Conservation (phyloP, 164 flowering plant species). For the Magnolia kwangsiensis region DNA sequence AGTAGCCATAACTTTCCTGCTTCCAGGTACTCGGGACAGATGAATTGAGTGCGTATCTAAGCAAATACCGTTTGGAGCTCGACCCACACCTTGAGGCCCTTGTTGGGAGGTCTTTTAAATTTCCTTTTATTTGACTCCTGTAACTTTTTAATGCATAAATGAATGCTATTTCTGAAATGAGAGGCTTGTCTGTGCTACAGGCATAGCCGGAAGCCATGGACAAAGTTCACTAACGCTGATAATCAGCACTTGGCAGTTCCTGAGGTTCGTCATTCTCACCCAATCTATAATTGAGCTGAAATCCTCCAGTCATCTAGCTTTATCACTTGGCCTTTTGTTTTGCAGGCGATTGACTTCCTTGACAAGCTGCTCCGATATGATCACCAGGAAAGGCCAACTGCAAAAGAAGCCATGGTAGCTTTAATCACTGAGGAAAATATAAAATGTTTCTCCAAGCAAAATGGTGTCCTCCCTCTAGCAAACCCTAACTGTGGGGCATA, state of each 20-base stretch:
- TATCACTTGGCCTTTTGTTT: background rate
- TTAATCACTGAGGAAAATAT: background rate
- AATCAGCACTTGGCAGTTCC: constrained; percentile 93
- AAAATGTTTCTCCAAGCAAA: background rate
- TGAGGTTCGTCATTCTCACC: constrained; percentile 45
- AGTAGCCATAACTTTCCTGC: background rate
- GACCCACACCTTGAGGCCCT: constrained; percentile 90
- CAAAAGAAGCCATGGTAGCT: constrained; percentile 96
- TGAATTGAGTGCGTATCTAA: constrained; percentile 74
- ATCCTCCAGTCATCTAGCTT: background rate
- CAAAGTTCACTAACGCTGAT: constrained; percentile 72
- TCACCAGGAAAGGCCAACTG: constrained; percentile 97
- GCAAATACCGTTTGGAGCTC: constrained; percentile 76
- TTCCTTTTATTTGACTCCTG: background rate
- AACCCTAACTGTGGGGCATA: background rate
- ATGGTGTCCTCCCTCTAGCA: background rate
- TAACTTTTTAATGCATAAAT: background rate
- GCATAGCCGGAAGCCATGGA: constrained; percentile 89
- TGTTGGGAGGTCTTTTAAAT: constrained; percentile 68
- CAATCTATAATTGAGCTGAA: background rate
- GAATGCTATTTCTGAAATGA: background rate
- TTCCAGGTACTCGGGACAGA: constrained; percentile 90
- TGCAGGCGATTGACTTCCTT: constrained; percentile 83
- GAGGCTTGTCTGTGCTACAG: constrained; percentile 31
- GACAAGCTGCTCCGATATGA: constrained; percentile 96